Evolutionary conservation across 176 grass and related monocot species (phyloP).

Genomic region (Urochloa ruziziensis): DNA sequence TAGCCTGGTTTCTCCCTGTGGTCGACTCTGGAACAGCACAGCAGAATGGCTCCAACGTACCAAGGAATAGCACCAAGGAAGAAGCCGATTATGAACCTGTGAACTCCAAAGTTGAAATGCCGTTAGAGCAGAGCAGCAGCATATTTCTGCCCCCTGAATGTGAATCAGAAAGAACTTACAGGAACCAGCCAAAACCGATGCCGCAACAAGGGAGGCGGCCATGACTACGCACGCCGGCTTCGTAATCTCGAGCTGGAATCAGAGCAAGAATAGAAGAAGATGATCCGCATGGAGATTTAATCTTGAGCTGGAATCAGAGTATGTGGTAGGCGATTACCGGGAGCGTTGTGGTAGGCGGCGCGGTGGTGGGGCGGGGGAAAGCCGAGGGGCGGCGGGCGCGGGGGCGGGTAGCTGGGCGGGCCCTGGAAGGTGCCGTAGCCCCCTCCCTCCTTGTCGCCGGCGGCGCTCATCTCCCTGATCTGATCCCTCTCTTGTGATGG

Average conservation of each 20-base stretch:
- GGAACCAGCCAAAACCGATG: slow-evolving; percentile 79
- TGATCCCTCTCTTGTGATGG: too few species aligned
- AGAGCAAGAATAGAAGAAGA: background rate
- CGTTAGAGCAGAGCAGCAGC: background rate
- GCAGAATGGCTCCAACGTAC: slow-evolving; percentile 80
- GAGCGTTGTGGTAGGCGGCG: slow-evolving; percentile 58
- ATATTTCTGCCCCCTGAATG: background rate
- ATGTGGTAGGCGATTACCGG: slow-evolving; percentile 44
- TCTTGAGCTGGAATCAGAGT: too few species aligned
- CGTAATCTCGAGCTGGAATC: slow-evolving; percentile 46
- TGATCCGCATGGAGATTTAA: too few species aligned
- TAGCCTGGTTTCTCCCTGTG: slow-evolving; percentile 83
- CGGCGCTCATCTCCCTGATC: slow-evolving; percentile 13
- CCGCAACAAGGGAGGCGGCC: slow-evolving; percentile 74
- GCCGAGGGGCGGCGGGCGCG: slow-evolving; percentile 42
- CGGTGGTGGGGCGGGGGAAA: slow-evolving; percentile 26
- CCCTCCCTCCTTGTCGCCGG: slow-evolving; percentile 10
- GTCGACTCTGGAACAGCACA: slow-evolving; percentile 62
- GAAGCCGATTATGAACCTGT: slow-evolving; percentile 92
- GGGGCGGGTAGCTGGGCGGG: slow-evolving; percentile 55
- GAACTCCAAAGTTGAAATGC: background rate
- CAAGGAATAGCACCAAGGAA: slow-evolving; percentile 83
- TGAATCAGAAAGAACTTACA: slow-evolving; percentile 55
- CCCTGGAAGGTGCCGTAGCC: slow-evolving; percentile 78
- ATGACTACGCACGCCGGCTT: slow-evolving; percentile 40